phyloP scores from a whole-genome alignment of 2,329 filamentous ascomycete genomes.

The Trichoderma sp. region DNA sequence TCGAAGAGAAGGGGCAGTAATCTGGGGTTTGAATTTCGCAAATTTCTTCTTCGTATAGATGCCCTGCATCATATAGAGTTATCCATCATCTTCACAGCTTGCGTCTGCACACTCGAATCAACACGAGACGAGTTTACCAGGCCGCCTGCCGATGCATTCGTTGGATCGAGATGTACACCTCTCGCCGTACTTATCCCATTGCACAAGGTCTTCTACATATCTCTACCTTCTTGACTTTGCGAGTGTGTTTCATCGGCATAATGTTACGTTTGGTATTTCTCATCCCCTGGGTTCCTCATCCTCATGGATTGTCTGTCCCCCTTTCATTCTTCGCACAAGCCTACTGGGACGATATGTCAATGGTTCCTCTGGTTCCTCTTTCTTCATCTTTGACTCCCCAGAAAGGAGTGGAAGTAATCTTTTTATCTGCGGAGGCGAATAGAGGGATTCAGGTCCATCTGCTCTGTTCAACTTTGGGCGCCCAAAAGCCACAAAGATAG shows the following conservation, averaged over 20 bases:
- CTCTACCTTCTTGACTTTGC: too few species aligned
- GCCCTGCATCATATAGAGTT: neutral
- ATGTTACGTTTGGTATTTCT: neutral
- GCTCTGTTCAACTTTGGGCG: neutral
- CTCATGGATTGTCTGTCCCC: neutral
- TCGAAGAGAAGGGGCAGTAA: slow-evolving; percentile 27
- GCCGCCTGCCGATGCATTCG: neutral
- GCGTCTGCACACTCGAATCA: neutral
- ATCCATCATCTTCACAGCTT: neutral
- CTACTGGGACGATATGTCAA: neutral
- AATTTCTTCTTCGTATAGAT: neutral
- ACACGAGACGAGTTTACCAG: neutral
- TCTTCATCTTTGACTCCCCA: neutral
- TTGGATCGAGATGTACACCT: neutral
- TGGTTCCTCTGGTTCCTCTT: neutral
- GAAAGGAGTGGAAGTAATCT: neutral
- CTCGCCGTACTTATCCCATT: neutral
- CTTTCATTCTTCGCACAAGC: neutral
- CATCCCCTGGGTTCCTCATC: neutral
- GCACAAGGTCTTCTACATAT: neutral
- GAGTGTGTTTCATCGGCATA: neutral
- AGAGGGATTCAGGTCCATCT: neutral
- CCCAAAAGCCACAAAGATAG: neutral
- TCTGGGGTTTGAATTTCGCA: neutral
- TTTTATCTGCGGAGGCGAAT: neutral